Base-by-base conservation (phyloP, 2,329 filamentous ascomycete genomes). In the Zymoseptoria ardabiliae region DNA sequence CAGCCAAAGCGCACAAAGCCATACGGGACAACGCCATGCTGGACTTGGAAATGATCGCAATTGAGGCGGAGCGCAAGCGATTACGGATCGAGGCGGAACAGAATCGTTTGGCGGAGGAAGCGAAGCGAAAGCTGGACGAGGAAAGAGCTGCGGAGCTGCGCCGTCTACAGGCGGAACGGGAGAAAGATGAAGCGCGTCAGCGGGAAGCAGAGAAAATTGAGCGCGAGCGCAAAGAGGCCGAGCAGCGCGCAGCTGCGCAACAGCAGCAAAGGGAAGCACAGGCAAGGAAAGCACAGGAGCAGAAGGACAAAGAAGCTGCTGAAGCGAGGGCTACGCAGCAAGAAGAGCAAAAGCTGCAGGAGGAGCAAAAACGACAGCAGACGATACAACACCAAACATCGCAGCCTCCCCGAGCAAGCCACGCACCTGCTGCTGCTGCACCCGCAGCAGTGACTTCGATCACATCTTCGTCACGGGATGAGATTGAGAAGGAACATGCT, bases 1-100 rank as follows among this genome's bases (percentile, higher is more conserved):
- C 65, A 13, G 55, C 63, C 11, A 58, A 56, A 19, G 57, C 64
- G 41, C 65, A 66, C 51, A 58, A 63, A 8, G 60, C 61, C 6
- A 58, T 64, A 3, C 61, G 61, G 21, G 58, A 52, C n/a, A 50
- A 58, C 4, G 65, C 65, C 19, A 58, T 63, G 49, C 56, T 60
- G 20, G 60, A 57, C 10, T 55, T 57, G 41, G 58, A 66, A 52
- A 56, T 51, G 11, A 54, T 62, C 21, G 61, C 61, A 51, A 48
- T 65, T 10, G 61, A 66, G 45, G 10, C 57, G 17, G 58, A 62
- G 57, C 58, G 57, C 4, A 55, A 59, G 48, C 58, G 60, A 11
- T 30, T 65, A 21, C 52, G 55, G 28, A 51, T 50, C 13, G 63
- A 65, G 30, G 59, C 56, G 20, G 60, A 61, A 23, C 60, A 65